Percentiles rank a stretch among this genome's conserved stretches.
phyloP scores from a whole-genome alignment of 2,329 filamentous ascomycete genomes.

The Tympanopsis confertula region DNA sequence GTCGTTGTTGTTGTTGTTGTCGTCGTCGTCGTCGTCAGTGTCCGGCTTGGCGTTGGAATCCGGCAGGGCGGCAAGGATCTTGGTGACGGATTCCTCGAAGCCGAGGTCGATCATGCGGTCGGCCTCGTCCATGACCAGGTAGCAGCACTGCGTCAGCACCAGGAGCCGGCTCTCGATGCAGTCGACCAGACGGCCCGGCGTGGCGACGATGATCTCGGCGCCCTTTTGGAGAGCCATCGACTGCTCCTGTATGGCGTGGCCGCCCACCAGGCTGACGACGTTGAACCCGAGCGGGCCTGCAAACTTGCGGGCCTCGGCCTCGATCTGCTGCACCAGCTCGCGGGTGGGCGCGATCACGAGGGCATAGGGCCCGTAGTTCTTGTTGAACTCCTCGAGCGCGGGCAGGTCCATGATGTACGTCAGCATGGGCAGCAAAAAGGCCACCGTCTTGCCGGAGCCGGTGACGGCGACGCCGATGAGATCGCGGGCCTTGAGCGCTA shows the following conservation, averaged over 20 bases:
- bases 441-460: constrained; percentile 95
- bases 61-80: constrained; percentile 87
- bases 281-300: constrained; percentile 82
- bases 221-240: constrained; percentile 80
- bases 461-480: constrained; percentile 95
- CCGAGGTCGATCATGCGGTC: constrained; percentile 98
- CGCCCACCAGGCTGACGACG: constrained; percentile 94
- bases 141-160: constrained; percentile 87
- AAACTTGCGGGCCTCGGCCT: constrained; percentile 86
- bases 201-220: constrained; percentile 97
- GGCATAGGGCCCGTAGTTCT: constrained; percentile 93
- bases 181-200: constrained; percentile 89
- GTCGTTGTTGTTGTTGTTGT: constrained; percentile 66
- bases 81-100: constrained; percentile 95
- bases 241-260: constrained; percentile 88
- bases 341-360: constrained; percentile 92
- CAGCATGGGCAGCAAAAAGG: constrained; percentile 81
- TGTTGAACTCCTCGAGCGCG: constrained; percentile 70
- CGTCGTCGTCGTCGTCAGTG: constrained; percentile 78
- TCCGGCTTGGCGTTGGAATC: constrained; percentile 93
- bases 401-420: constrained; percentile 91
- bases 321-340: constrained; percentile 95
- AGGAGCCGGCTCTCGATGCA: constrained; percentile 88
- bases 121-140: constrained; percentile 98
- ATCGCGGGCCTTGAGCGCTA: constrained; percentile 83